Evolutionary conservation across 805 yeast genomes (phyloP), one percentile per base, ranked within the genome.

Genomic region (Ascoidea tarda): DNA sequence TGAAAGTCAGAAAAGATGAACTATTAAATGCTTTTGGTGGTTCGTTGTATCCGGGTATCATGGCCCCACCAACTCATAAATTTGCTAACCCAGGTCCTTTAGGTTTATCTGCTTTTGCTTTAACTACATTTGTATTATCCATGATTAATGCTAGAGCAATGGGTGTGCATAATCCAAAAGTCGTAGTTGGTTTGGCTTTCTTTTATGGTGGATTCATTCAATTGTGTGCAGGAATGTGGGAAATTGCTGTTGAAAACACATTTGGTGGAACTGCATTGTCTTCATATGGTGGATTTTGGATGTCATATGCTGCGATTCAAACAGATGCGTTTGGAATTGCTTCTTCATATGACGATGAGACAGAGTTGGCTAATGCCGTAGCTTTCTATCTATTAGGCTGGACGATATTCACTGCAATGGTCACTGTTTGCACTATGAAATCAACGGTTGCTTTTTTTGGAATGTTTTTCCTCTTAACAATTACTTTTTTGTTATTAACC

Each of bases 1-100:
- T 83, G 56, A 81, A 77, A 64, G 87, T 83, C 56, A 71, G 78
- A 52, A 77, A 74, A 59, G 65, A 72, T 51, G 90, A 84, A 50
- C 70, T 84, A 53, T 67, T 71, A 51, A 66, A 66, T 32, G 91
- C 91, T 2, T 84, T 84, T 58, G 96, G 95, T 66, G 96, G 96
- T 81, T 74, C 84, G 16, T 69, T 85, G 63, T 81, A 81, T 58
- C 87, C 93, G 31, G 91, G 87, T 72, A 49, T 71, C 53, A 65
- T 77, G 33, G 73, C 76, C n/a, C 75, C 78, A 5, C 75, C 91
- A 14, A 62, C 69, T 6, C 81, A 82, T 59, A 73, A 74, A 57
- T 72, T 81, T 59, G 87, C 78, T 49, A 81, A 80, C 61, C 84
- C 87, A 12, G 82, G 82, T 44, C 84, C 87, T 6, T 65, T 81